phyloP scores from a whole-genome alignment of 2,329 filamentous ascomycete genomes.

The Fusarium palustre region DNA sequence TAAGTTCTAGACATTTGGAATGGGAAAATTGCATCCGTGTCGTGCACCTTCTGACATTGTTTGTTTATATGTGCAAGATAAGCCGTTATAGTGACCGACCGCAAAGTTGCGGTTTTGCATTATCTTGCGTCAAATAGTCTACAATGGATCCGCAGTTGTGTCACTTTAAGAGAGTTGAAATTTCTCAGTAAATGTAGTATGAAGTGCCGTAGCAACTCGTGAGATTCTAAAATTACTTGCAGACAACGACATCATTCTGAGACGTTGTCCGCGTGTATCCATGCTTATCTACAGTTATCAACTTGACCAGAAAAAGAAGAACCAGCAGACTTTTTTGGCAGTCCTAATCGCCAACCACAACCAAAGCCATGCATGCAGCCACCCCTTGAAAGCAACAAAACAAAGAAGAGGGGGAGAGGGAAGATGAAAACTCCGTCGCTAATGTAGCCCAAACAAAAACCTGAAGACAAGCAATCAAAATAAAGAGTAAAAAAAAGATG shows the following conservation, averaged over 20 bases:
- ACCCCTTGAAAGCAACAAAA: conserved; percentile 4
- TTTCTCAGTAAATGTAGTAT: not conserved
- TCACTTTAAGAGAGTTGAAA: not conserved
- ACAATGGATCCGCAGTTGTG: not conserved
- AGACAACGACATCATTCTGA: conserved; percentile 38
- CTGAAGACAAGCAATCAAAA: not conserved
- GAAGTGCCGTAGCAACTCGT: conserved; percentile 20
- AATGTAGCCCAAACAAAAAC: conserved; percentile 47
- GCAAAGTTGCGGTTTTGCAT: conserved; percentile 29
- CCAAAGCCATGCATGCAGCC: conserved; percentile 39
- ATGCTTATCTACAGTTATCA: conserved; percentile 29
- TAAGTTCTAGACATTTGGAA: conserved; percentile 29
- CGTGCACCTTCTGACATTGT: not conserved
- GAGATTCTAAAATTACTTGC: conserved; percentile 35
- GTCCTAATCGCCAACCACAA: conserved; percentile 15
- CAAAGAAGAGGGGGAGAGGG: conserved; percentile 7
- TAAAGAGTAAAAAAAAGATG: conserved; percentile 17
- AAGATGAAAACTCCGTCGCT: conserved; percentile 55
- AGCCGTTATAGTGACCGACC: not conserved
- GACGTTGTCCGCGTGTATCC: conserved; percentile 18
- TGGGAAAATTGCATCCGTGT: conserved; percentile 19
- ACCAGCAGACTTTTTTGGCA: conserved; percentile 6
- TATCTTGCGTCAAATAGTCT: not conserved
- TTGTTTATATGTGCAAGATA: not conserved
- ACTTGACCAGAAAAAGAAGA: conserved; percentile 11